These are phyloP conservation scores for Scytalidium lignicola DNA, from an alignment of 2,329 filamentous ascomycete species.

Conservation along the genomic window DNA sequence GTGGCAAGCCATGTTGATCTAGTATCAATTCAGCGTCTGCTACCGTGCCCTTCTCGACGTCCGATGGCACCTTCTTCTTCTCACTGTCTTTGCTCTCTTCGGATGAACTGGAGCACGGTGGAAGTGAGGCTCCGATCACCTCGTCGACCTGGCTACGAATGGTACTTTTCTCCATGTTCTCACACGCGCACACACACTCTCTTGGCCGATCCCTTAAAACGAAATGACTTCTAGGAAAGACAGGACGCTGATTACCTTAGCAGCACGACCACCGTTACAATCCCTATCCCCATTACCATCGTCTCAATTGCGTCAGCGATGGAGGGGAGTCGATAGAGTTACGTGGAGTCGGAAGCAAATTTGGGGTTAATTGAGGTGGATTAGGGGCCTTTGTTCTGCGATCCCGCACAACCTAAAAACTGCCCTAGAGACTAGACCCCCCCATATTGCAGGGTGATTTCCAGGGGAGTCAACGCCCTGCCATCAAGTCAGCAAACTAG, in stretches of 20 bases:
- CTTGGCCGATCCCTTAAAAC: too few species aligned
- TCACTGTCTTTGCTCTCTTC: background rate
- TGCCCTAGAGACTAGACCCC: background rate
- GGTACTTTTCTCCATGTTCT: too few species aligned
- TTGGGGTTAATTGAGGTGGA: too few species aligned
- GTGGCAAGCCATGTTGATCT: slow-evolving; percentile 20
- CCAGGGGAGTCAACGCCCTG: background rate
- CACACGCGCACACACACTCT: too few species aligned
- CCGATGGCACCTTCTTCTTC: background rate
- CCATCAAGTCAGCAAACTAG: background rate
- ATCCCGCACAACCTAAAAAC: background rate
- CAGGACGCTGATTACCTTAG: too few species aligned
- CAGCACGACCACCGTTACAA: too few species aligned
- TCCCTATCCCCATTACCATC: too few species aligned
- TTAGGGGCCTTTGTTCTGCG: background rate
- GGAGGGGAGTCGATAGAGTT: too few species aligned
- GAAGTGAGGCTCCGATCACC: background rate
- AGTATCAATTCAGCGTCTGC: background rate
- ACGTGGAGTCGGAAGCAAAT: too few species aligned
- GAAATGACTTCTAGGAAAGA: too few species aligned
- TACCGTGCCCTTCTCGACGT: background rate
- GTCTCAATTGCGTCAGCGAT: too few species aligned
- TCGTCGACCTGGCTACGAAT: background rate
- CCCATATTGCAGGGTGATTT: background rate
- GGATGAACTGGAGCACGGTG: background rate